A percentile compares a stretch with the other conserved stretches of the same genome.
Evolutionary conservation across 805 yeast genomes (phyloP).

Genomic region (Ogataea sp.): DNA sequence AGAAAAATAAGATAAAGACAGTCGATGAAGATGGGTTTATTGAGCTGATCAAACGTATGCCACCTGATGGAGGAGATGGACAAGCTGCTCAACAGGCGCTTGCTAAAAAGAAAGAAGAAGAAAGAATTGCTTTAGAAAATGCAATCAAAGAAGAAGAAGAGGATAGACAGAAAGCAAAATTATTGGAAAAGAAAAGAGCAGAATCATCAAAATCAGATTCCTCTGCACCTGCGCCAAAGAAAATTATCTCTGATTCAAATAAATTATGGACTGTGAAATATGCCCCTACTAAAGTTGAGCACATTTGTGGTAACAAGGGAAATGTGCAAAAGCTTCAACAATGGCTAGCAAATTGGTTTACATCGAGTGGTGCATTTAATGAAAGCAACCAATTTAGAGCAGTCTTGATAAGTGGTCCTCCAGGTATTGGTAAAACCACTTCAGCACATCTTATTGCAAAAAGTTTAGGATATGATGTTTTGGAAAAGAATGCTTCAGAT

Average conservation of each 20-base stretch:
- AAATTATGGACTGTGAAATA: constrained; percentile 90
- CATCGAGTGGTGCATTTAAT: constrained; percentile 21
- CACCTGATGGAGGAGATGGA: constrained; percentile 88
- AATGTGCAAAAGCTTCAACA: constrained; percentile 52
- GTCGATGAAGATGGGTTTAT: constrained; percentile 83
- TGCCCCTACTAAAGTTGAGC: constrained; percentile 71
- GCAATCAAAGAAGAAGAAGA: constrained; percentile 39
- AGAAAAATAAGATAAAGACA: constrained; percentile 64
- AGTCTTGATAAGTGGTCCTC: constrained; percentile 79
- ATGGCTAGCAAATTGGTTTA: constrained; percentile 83
- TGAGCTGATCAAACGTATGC: constrained; percentile 68
- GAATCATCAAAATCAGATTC: not conserved
- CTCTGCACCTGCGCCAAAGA: too few relatives aligned
- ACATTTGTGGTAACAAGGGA: constrained; percentile 88
- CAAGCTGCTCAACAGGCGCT: constrained; percentile 67
- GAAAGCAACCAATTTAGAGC: constrained; percentile 48
- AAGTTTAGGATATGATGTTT: constrained; percentile 59
- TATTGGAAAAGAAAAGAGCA: constrained; percentile 10
- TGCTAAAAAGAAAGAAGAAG: constrained; percentile 62
- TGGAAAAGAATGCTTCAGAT: constrained; percentile 82
- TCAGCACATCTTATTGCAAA: constrained; percentile 73
- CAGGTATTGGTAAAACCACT: constrained; percentile 80
- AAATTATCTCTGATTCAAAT: constrained; percentile 43
- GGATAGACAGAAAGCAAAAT: constrained; percentile 23
- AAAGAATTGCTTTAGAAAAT: constrained; percentile 43